Conservation (phyloP, 2,329 filamentous ascomycete genomes). For the Neofusicoccum laricinum region DNA sequence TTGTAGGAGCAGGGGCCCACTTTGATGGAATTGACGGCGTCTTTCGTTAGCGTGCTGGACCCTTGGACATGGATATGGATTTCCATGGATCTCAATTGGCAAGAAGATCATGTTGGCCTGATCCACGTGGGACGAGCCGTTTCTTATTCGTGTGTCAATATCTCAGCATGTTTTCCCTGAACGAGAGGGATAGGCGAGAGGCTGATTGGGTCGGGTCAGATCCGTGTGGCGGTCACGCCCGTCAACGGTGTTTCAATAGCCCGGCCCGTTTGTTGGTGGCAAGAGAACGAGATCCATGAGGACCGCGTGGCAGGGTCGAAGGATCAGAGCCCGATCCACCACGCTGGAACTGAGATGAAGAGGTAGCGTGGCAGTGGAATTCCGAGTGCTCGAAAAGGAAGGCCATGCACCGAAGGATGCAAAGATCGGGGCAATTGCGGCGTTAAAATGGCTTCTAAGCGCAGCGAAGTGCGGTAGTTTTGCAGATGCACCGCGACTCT, state of each 20-base stretch:
- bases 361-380: background rate
- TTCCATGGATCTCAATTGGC: background rate
- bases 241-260: background rate
- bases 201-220: background rate
- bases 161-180: background rate
- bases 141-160: background rate
- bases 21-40: background rate
- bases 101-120: background rate
- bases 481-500: too few species aligned
- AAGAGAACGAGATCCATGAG: background rate
- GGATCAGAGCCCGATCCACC: background rate
- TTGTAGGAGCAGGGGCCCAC: background rate
- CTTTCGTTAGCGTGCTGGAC: background rate
- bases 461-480: background rate
- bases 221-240: conserved; percentile 1
- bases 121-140: background rate
- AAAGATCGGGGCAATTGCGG: background rate
- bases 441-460: background rate
- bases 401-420: background rate
- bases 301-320: background rate
- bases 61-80: background rate
- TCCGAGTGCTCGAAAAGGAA: background rate
- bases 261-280: conserved; percentile 8
- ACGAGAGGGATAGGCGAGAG: background rate
- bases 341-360: background rate